Percentiles rank a stretch among this genome's conserved stretches.
Evolutionary conservation across 306 rosid species (phyloP).

Genomic region (Cyclanthera cordifolia): DNA sequence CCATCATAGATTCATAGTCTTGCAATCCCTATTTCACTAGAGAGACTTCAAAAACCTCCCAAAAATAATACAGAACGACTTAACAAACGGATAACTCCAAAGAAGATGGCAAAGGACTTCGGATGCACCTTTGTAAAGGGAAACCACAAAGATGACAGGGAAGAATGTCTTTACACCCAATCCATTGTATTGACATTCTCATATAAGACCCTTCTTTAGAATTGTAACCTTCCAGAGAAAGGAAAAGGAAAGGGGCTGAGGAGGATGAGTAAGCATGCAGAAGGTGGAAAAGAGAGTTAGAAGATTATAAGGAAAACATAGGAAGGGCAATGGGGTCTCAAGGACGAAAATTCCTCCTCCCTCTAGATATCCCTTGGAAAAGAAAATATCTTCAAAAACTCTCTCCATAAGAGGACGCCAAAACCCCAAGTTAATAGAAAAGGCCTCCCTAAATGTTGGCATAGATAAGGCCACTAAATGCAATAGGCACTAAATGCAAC

Average conservation of each 20-base stretch:
- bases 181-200: not conserved
- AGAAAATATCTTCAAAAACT: not conserved
- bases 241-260: not conserved
- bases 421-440: not conserved
- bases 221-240: not conserved
- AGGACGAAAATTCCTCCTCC: not conserved
- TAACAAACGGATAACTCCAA: not conserved
- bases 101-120: not conserved
- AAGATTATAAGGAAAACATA: not conserved
- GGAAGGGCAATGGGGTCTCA: not conserved
- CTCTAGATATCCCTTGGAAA: not conserved
- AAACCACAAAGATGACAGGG: not conserved
- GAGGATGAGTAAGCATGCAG: not conserved
- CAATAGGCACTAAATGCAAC: not conserved
- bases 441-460: not conserved
- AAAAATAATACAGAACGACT: not conserved
- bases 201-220: not conserved
- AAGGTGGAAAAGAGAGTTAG: not conserved
- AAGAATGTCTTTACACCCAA: not conserved
- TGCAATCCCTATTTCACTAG: not conserved
- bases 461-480: too few relatives aligned
- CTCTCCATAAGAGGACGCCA: not conserved
- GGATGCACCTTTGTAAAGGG: not conserved
- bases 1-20: not conserved
- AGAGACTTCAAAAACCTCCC: not conserved